phyloP scores from a whole-genome alignment of 805 yeast species.

The Kuraishia capsulata region DNA sequence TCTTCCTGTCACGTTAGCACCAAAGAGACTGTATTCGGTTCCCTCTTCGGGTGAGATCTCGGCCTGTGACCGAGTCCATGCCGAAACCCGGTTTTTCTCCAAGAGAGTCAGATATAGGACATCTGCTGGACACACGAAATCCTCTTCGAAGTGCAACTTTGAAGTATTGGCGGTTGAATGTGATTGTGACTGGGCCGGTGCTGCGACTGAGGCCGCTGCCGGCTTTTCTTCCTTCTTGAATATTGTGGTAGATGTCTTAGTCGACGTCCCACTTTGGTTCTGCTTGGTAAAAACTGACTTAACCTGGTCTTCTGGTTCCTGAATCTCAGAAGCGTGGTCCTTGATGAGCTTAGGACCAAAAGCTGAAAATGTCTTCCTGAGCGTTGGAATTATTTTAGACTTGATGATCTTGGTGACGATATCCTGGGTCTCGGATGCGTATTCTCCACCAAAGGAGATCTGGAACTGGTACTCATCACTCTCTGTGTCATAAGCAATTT shows the following conservation, averaged over 20 bases:
- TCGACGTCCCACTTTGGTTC: constrained; percentile 27
- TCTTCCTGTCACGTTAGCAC: constrained; percentile 78
- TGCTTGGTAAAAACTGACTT: constrained; percentile 45
- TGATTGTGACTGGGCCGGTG: constrained; percentile 10
- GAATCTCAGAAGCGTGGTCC: constrained; percentile 80
- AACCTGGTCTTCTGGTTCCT: constrained; percentile 41
- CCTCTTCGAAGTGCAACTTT: constrained; percentile 64
- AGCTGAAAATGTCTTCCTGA: constrained; percentile 47
- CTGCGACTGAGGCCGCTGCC: constrained; percentile 5
- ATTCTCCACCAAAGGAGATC: constrained; percentile 50
- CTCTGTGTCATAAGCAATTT: constrained; percentile 87
- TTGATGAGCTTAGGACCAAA: constrained; percentile 75
- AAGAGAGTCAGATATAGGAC: constrained; percentile 73
- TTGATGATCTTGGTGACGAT: constrained; percentile 44
- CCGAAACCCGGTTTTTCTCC: constrained; percentile 71
- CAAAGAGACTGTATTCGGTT: constrained; percentile 62
- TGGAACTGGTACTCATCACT: constrained; percentile 81
- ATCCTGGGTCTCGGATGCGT: constrained; percentile 30
- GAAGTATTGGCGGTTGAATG: constrained; percentile 60
- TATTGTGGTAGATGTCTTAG: constrained; percentile 19
- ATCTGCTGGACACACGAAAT: constrained; percentile 81
- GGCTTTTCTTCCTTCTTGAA: constrained; percentile 7
- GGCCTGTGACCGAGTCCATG: constrained; percentile 81
- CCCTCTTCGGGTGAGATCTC: constrained; percentile 51
- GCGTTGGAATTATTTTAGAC: constrained; percentile 52